Evolutionary conservation across 371 early-diverging fungal genomes (phyloP).

Genomic region (Choanephora cucurbitarum): DNA sequence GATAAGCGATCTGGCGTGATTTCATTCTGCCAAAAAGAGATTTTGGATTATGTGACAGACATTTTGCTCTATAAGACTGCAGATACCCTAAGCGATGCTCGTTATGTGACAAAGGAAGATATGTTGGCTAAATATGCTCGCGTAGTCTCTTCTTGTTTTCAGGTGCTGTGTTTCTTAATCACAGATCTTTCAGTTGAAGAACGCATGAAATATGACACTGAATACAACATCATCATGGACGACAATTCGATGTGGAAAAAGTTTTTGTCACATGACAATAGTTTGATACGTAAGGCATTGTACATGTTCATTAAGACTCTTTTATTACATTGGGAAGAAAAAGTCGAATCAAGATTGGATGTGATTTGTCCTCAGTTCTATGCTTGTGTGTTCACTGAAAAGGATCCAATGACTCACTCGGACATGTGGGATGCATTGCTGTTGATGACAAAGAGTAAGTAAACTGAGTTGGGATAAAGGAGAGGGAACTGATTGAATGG

Average conservation of each 20-base stretch:
- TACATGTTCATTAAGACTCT: conserved; percentile 48
- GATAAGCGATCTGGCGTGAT: conserved; percentile 59
- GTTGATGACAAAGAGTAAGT: conserved; percentile 67
- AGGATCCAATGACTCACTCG: conserved; percentile 52
- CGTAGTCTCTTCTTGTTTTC: conserved; percentile 56
- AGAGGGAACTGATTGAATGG: too few species aligned
- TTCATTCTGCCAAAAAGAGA: conserved; percentile 61
- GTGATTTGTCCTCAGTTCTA: conserved; percentile 57
- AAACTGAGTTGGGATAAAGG: not conserved
- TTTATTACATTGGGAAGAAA: conserved; percentile 37
- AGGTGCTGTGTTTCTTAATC: conserved; percentile 54
- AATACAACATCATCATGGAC: conserved; percentile 53
- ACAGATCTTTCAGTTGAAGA: conserved; percentile 42
- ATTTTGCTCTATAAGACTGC: conserved; percentile 58
- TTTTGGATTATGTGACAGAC: conserved; percentile 58
- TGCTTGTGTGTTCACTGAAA: conserved; percentile 55
- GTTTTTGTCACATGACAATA: conserved; percentile 41
- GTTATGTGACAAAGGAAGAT: conserved; percentile 67
- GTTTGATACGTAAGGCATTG: conserved; percentile 54
- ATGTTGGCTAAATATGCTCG: conserved; percentile 64
- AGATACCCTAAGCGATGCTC: conserved; percentile 68
- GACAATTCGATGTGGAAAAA: conserved; percentile 50
- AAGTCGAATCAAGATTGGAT: conserved; percentile 46
- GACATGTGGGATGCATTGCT: conserved; percentile 67
- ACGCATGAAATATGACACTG: conserved; percentile 34